These are phyloP conservation scores for Paspalum vaginatum DNA, from an alignment of 176 grass and related monocot species.

Conservation along the genomic window DNA sequence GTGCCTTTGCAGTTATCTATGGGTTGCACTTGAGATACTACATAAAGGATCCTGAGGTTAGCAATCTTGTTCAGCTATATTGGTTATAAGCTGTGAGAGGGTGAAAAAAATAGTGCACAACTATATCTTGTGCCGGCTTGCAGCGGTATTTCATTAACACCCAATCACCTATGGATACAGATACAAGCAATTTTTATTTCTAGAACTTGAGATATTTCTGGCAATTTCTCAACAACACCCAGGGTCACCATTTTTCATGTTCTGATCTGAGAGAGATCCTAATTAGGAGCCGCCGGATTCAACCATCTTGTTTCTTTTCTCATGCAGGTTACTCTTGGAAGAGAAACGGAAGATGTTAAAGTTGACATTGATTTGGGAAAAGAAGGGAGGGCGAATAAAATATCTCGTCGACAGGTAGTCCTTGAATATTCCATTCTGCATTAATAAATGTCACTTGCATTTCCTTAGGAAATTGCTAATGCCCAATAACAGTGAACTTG, in stretches of 20 bases:
- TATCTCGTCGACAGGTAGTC: slow-evolving; percentile 84
- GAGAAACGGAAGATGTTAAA: slow-evolving; percentile 86
- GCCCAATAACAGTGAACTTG: slow-evolving; percentile 13
- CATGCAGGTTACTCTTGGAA: slow-evolving; percentile 88
- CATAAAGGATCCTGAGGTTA: slow-evolving; percentile 81
- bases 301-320: slow-evolving; percentile 21
- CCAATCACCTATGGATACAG: neutral
- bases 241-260: neutral
- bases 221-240: neutral
- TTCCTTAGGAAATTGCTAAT: slow-evolving; percentile 33
- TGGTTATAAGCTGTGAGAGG: neutral
- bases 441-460: slow-evolving; percentile 28
- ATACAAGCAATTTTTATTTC: neutral
- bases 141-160: neutral
- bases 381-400: slow-evolving; percentile 93
- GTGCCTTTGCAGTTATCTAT: slow-evolving; percentile 86
- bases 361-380: slow-evolving; percentile 98
- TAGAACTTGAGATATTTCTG: neutral
- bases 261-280: neutral
- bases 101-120: neutral
- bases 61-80: slow-evolving; percentile 22
- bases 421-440: slow-evolving; percentile 1
- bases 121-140: slow-evolving; percentile 22
- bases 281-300: neutral
- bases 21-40: slow-evolving; percentile 79